These are phyloP conservation scores for Aristolochia contorta DNA, from an alignment of 164 flowering plant species.

Conservation along the genomic window DNA sequence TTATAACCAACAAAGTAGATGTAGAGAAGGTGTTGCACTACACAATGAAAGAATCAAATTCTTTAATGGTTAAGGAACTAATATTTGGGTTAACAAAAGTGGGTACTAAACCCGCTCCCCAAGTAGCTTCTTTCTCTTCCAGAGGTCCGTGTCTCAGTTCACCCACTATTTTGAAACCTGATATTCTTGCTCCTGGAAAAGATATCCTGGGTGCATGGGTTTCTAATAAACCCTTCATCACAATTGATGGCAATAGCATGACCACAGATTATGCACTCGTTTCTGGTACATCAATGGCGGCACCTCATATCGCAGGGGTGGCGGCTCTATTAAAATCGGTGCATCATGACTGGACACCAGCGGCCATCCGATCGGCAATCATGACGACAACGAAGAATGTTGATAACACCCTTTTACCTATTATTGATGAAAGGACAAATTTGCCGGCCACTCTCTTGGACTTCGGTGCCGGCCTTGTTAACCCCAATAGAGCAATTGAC, in stretches of 20 bases:
- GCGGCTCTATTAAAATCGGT: slow-evolving; percentile 27
- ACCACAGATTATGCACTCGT: slow-evolving; percentile 20
- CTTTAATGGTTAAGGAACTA: slow-evolving; percentile 15
- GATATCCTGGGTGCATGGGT: slow-evolving; percentile 33
- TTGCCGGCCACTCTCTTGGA: slow-evolving; percentile 21
- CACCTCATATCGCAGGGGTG: slow-evolving; percentile 26
- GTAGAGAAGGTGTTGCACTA: slow-evolving; percentile 18
- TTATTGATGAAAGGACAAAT: slow-evolving; percentile 1
- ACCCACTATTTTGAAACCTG: slow-evolving; percentile 13
- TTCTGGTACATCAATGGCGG: slow-evolving; percentile 34
- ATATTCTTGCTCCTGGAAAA: slow-evolving; percentile 27
- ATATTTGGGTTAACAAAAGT: slow-evolving; percentile 20
- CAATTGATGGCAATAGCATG: neutral
- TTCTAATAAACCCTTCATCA: slow-evolving; percentile 5
- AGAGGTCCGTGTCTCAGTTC: slow-evolving; percentile 15
- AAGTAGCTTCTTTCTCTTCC: slow-evolving; percentile 44
- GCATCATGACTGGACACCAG: slow-evolving; percentile 34
- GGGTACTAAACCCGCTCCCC: slow-evolving; percentile 41
- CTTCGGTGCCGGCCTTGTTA: slow-evolving; percentile 31
- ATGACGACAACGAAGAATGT: slow-evolving; percentile 22
- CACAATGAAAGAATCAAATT: slow-evolving; percentile 6
- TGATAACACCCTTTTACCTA: slow-evolving; percentile 13
- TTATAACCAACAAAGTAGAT: slow-evolving; percentile 4
- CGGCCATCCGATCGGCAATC: slow-evolving; percentile 32
- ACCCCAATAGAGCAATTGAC: slow-evolving; percentile 34